Base-by-base conservation (phyloP, 2,329 filamentous ascomycete species). In the Penicillium italicum region DNA sequence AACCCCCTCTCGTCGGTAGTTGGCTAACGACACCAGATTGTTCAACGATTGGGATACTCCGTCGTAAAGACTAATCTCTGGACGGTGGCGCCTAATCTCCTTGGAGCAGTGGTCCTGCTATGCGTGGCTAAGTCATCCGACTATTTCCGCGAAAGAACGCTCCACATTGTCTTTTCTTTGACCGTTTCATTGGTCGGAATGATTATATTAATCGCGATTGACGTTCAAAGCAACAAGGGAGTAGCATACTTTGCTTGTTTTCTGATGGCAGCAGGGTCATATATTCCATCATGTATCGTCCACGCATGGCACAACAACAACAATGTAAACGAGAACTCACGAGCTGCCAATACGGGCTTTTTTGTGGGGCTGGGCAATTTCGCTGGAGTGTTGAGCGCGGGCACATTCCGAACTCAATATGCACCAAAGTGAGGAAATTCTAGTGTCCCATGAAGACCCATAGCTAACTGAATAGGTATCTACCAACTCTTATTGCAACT, bases 221-320 rank as follows among this genome's bases (percentile, higher is more conserved):
- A 80, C 42, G 74, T 76, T 0, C 56, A 76, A 1, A 38, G 65
- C 1, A 65, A 80, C 57, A 74, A 77, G 46, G 76, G 65, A 0
- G 71, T 79, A 0, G 77, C 77, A 2, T 82, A 81, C 53, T 81
- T 81, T 57, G 78, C 79, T 0, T 78, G 75, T 55, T 82, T 81
- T 54, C 66, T 82, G 3, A 68, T 82, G 50, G 75, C 77, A 1
- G 22, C 65, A 0, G 68, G 67, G 0, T 72, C 78, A 1, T 81
- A 80, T 58, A 78, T 79, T 14, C 75, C 77, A 0, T 75, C 73
- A 4, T 76, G 74, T 50, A 66, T 82, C n/a, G 73, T 81, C 5
- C 74, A 80, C 56, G 72, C 73, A 1, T 80, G 80, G 79, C 73
- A 80, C 56, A 81, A 81, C 53, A 82, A 81, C 58, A 82, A 82